Conservation (phyloP, 148 eudicot species). For the Oxyria digyna region DNA sequence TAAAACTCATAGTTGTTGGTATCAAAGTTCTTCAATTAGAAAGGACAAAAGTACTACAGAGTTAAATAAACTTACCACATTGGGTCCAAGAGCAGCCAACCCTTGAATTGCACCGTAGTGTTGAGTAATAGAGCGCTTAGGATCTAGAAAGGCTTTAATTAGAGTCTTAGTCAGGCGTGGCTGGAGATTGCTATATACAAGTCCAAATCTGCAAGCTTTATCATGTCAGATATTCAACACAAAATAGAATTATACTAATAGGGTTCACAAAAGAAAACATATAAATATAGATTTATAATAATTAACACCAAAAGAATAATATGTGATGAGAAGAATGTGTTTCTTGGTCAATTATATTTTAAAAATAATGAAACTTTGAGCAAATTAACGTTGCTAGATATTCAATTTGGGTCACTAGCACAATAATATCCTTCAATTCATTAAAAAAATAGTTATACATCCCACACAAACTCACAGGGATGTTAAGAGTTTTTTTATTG, state of each 20-base stretch:
- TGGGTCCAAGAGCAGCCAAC: slow-evolving; percentile 62
- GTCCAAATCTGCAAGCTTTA: slow-evolving; percentile 44
- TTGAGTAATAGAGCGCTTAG: slow-evolving; percentile 59
- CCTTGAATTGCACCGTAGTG: slow-evolving; percentile 86
- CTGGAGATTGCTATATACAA: slow-evolving; percentile 56
- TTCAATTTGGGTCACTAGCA: neutral
- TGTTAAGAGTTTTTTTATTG: neutral
- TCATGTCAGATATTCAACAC: neutral
- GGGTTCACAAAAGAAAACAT: neutral
- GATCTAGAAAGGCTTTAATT: slow-evolving; percentile 63
- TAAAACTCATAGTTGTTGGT: no score
- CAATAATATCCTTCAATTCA: neutral
- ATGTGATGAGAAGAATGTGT: neutral
- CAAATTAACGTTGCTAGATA: neutral
- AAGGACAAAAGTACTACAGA: neutral
- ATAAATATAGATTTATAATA: neutral
- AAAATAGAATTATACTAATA: neutral
- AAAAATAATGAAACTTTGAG: neutral
- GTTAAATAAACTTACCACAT: slow-evolving; percentile 35
- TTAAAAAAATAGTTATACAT: neutral
- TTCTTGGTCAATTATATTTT: neutral
- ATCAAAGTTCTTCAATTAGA: neutral
- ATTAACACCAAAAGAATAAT: neutral
- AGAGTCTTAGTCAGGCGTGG: slow-evolving; percentile 69
- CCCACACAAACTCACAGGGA: neutral